A percentile compares a stretch with the other conserved stretches of the same genome.
phyloP scores from a whole-genome alignment of 495 filamentous ascomycete genomes.

The Venustampulla echinocandica region DNA sequence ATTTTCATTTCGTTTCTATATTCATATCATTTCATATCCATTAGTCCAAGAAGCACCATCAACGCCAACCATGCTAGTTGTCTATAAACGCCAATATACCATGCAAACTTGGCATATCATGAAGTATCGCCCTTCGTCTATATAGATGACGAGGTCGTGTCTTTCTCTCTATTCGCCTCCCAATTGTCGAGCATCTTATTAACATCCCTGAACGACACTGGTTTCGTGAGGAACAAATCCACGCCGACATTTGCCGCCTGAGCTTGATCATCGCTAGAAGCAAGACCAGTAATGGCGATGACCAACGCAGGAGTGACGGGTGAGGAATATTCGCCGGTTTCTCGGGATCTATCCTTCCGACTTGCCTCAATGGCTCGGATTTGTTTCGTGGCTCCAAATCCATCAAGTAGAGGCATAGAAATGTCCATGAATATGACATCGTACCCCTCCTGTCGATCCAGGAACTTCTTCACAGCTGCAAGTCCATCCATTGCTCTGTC shows the following conservation, averaged over 20 bases:
- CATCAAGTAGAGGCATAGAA: conserved; percentile 67
- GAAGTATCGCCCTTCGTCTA: no score
- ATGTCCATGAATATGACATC: conserved; percentile 39
- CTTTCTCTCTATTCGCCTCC: conserved; percentile 20
- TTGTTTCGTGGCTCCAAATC: conserved; percentile 51
- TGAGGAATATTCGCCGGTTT: conserved; percentile 1
- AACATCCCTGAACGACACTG: conserved; percentile 36
- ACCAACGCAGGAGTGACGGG: conserved; percentile 26
- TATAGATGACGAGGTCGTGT: no score
- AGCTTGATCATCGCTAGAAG: conserved; percentile 50
- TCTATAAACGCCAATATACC: no score
- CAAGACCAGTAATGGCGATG: conserved; percentile 64
- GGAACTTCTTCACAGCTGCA: conserved; percentile 17
- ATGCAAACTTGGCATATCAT: no score
- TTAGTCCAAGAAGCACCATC: no score
- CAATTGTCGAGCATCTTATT: conserved; percentile 24
- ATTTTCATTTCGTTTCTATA: no score
- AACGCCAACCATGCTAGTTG: no score
- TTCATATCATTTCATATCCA: no score
- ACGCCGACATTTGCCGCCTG: conserved; percentile 61
- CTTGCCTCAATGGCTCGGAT: conserved; percentile 52
- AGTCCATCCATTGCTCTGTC: conserved; percentile 20
- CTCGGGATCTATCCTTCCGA: not conserved
- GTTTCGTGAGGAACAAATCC: conserved; percentile 67
- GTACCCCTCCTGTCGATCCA: conserved; percentile 11